Evolutionary conservation across 495 filamentous ascomycete genomes (phyloP).

Genomic region (Schizothecium vesticola): DNA sequence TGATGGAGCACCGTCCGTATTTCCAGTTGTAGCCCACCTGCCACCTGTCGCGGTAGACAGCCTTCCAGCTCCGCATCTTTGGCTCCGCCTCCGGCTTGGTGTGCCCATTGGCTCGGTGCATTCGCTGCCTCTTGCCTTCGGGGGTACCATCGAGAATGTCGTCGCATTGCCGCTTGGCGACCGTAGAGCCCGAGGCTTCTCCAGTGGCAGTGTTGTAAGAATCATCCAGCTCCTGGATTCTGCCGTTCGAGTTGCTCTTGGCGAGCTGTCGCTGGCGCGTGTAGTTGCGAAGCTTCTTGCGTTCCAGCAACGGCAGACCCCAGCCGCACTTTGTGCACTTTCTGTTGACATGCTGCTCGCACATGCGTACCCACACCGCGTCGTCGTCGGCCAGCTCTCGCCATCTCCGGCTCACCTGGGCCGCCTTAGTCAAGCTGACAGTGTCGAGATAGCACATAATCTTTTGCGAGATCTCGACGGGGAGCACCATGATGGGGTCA

Average conservation of each 20-base stretch:
- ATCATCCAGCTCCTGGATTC: conserved; percentile 23
- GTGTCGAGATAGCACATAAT: conserved; percentile 91
- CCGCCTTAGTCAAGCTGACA: conserved; percentile 91
- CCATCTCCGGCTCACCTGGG: conserved; percentile 90
- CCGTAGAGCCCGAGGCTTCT: not conserved
- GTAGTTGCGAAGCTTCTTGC: conserved; percentile 78
- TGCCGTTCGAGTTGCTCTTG: conserved; percentile 25
- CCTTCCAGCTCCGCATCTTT: conserved; percentile 77
- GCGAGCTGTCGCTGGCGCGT: conserved; percentile 70
- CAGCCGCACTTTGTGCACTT: conserved; percentile 97
- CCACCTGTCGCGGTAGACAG: conserved; percentile 38
- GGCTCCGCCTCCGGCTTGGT: conserved; percentile 13
- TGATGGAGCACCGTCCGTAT: conserved; percentile 77
- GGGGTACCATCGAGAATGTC: conserved; percentile 24
- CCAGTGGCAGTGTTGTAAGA: conserved; percentile 2
- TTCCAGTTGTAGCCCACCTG: conserved; percentile 89
- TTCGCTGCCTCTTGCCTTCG: conserved; percentile 47
- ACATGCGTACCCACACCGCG: conserved; percentile 98
- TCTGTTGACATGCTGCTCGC: conserved; percentile 90
- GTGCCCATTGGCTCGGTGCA: conserved; percentile 9
- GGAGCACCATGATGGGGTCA: conserved; percentile 85
- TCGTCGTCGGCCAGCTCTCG: conserved; percentile 86
- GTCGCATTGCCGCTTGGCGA: conserved; percentile 28
- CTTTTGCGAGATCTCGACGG: conserved; percentile 86
- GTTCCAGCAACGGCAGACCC: conserved; percentile 84